Conservation (phyloP, 179 eudicot species). For the Pouteria campechiana region DNA sequence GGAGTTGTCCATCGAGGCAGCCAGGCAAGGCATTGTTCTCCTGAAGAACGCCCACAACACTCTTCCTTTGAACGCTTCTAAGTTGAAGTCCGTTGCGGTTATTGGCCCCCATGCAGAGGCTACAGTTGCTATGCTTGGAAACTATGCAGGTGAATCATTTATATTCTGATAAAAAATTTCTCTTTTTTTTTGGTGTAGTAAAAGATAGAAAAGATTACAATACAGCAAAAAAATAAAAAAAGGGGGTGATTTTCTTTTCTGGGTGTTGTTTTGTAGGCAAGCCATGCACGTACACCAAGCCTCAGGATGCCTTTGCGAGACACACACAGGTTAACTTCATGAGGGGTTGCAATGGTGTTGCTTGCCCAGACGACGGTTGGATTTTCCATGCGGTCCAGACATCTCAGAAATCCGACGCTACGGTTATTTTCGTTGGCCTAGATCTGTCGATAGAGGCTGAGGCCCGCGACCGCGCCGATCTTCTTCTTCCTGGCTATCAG, state of each 20-base stretch:
- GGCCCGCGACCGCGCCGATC: conserved; percentile 30
- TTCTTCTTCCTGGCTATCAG: conserved; percentile 49
- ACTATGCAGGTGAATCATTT: conserved; percentile 21
- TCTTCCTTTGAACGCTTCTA: conserved; percentile 30
- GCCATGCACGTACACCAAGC: conserved; percentile 25
- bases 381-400: conserved; percentile 21
- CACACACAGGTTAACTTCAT: conserved; percentile 20
- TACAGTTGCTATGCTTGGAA: conserved; percentile 29
- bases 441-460: conserved; percentile 62
- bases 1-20: conserved; percentile 46
- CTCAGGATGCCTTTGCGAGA: conserved; percentile 31
- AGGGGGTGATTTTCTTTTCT: too few species aligned
- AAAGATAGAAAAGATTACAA: too few species aligned
- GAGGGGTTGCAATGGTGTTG: conserved; percentile 37
- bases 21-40: conserved; percentile 50
- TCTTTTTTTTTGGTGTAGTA: too few species aligned
- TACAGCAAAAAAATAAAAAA: too few species aligned
- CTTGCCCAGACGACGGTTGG: conserved; percentile 15
- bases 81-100: conserved; percentile 26
- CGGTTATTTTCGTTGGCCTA: conserved; percentile 51
- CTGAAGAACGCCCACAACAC: conserved; percentile 31
- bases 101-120: conserved; percentile 56
- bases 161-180: too few species aligned
- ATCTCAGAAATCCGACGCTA: conserved; percentile 35
- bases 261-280: not conserved